Percentiles rank a stretch among this genome's conserved stretches.
Conservation (phyloP, 1,139 yeast species). For the Hyphopichia burtonii region DNA sequence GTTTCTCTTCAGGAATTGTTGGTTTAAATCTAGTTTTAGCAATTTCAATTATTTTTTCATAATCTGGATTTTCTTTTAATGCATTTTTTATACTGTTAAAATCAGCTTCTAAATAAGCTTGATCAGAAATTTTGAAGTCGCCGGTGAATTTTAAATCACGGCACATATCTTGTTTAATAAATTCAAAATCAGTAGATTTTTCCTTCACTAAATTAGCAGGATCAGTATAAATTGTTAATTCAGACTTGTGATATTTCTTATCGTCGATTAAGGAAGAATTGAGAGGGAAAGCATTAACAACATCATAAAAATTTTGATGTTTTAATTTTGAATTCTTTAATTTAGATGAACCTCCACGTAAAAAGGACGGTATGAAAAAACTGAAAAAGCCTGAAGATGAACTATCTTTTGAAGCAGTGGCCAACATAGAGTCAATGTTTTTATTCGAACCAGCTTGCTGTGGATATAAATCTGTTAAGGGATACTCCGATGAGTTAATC, state of each 20-base stretch:
- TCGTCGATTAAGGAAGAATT: conserved; percentile 4
- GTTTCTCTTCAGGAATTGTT: conserved; percentile 21
- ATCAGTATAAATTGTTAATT: conserved; percentile 19
- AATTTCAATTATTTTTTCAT: conserved; percentile 14
- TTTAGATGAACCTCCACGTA: background rate
- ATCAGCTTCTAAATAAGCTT: conserved; percentile 17
- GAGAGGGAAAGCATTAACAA: conserved; percentile 11
- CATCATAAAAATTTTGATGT: background rate
- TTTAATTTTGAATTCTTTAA: background rate
- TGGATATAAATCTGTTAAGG: background rate
- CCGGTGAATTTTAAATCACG: conserved; percentile 12
- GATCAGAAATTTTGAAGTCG: conserved; percentile 15
- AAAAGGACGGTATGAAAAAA: background rate
- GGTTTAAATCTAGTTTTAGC: conserved; percentile 20
- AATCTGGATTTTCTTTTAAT: conserved; percentile 12
- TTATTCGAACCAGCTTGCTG: background rate
- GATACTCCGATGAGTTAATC: conserved; percentile 6
- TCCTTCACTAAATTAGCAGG: conserved; percentile 12
- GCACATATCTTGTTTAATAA: conserved; percentile 15
- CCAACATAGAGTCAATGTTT: background rate
- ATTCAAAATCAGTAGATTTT: conserved; percentile 10
- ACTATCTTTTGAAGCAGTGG: background rate
- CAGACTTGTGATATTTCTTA: background rate
- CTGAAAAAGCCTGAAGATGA: background rate
- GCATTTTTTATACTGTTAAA: conserved; percentile 13